Percentiles rank a stretch among this genome's conserved stretches.
phyloP scores from a whole-genome alignment of 176 grass and related monocot genomes.

The Phoenix dactylifera region DNA sequence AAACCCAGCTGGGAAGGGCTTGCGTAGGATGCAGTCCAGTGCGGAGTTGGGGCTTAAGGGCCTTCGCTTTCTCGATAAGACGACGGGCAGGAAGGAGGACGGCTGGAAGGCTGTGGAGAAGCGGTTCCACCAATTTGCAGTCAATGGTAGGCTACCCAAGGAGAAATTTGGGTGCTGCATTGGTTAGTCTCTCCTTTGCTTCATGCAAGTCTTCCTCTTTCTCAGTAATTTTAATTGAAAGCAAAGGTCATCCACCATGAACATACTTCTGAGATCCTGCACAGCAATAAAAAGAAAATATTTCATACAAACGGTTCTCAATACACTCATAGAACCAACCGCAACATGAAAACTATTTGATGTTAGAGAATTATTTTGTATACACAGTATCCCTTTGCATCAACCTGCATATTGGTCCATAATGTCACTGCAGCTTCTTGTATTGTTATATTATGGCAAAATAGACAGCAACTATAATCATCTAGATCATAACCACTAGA shows the following conservation, averaged over 20 bases:
- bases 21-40: constrained; percentile 68
- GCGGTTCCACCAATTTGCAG: constrained; percentile 61
- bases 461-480: too few relatives aligned
- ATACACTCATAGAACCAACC: too few relatives aligned
- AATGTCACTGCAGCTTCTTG: too few relatives aligned
- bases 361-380: too few relatives aligned
- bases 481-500: too few relatives aligned
- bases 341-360: too few relatives aligned
- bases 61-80: constrained; percentile 77
- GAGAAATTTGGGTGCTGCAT: constrained; percentile 95
- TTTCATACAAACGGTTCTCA: too few relatives aligned
- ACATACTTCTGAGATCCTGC: too few relatives aligned
- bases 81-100: constrained; percentile 41
- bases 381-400: too few relatives aligned
- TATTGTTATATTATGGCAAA: too few relatives aligned
- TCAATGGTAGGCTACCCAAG: constrained; percentile 44
- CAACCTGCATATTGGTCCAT: too few relatives aligned
- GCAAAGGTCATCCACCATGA: background rate
- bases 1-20: constrained; percentile 13
- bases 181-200: constrained; percentile 32
- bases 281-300: too few relatives aligned
- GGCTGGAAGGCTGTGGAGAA: constrained; percentile 77
- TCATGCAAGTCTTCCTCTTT: background rate
- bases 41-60: constrained; percentile 53
- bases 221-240: background rate